Conservation (phyloP, 257 asterid species). For the Knoxia roxburghii region DNA sequence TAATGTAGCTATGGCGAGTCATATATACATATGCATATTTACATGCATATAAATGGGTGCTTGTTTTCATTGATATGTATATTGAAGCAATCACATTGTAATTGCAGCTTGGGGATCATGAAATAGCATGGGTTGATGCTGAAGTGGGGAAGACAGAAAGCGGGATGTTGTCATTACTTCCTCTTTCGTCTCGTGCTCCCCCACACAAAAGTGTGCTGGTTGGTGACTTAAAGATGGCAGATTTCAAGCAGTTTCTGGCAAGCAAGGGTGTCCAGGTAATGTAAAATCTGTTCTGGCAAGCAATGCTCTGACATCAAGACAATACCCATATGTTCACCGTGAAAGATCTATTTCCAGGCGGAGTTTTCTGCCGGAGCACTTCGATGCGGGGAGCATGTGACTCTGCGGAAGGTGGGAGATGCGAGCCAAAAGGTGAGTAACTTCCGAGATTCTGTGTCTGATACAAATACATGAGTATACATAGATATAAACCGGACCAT, state of each 20-base stretch:
- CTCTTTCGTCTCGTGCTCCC: constrained; percentile 66
- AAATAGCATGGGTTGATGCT: constrained; percentile 96
- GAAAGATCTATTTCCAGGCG: constrained; percentile 42
- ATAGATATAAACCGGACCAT: neutral
- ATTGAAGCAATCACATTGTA: neutral
- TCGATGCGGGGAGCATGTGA: constrained; percentile 89
- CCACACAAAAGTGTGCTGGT: constrained; percentile 90
- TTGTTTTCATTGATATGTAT: neutral
- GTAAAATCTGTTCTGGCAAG: neutral
- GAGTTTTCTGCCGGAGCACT: constrained; percentile 86
- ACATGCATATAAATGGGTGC: neutral
- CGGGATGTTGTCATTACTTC: constrained; percentile 66
- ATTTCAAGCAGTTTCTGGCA: constrained; percentile 92
- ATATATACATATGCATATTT: neutral
- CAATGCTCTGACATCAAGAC: too few relatives aligned
- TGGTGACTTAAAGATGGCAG: constrained; percentile 96
- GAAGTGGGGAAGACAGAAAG: constrained; percentile 78
- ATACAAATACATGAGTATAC: neutral
- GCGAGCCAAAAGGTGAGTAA: constrained; percentile 78
- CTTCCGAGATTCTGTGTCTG: constrained; percentile 9
- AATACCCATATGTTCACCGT: neutral
- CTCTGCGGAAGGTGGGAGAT: constrained; percentile 93
- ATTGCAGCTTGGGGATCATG: constrained; percentile 87
- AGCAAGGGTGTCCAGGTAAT: constrained; percentile 88
- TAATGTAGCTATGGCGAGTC: neutral